These are phyloP conservation scores for Pythium myriotylum DNA, from an alignment of 352 stramenopile species.

Conservation along the genomic window DNA sequence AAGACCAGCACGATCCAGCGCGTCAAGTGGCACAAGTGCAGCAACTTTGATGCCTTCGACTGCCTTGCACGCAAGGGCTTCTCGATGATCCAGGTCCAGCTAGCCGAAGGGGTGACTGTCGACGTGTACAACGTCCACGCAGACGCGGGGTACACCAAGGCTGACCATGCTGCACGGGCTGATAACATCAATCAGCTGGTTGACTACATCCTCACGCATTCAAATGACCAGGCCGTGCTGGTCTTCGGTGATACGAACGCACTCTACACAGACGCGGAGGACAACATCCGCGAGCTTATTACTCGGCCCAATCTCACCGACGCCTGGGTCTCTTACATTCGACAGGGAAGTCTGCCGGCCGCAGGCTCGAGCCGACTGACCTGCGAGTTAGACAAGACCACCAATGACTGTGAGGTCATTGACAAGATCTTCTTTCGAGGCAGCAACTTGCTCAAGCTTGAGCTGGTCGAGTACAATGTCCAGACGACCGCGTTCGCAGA, in stretches of 20 bases:
- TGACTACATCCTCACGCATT: constrained; percentile 42
- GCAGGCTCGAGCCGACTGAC: constrained; percentile 38
- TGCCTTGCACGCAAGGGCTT: constrained; percentile 60
- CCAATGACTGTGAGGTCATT: constrained; percentile 53
- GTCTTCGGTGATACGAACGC: constrained; percentile 62
- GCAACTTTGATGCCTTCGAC: constrained; percentile 40
- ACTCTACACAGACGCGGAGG: constrained; percentile 44
- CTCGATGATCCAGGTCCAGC: constrained; percentile 39
- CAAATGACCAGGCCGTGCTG: constrained; percentile 41
- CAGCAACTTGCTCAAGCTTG: constrained; percentile 31
- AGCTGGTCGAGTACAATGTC: constrained; percentile 44
- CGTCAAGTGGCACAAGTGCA: constrained; percentile 45
- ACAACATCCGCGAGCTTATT: constrained; percentile 44
- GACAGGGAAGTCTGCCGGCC: constrained; percentile 33
- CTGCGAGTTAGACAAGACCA: constrained; percentile 38
- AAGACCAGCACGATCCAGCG: constrained; percentile 37
- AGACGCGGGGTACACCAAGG: constrained; percentile 32
- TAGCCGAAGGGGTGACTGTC: constrained; percentile 40
- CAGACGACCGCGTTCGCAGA: constrained; percentile 45
- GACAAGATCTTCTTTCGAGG: constrained; percentile 68
- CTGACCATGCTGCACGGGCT: constrained; percentile 33
- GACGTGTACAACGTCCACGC: constrained; percentile 56
- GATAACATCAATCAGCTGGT: constrained; percentile 46
- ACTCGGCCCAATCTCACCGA: constrained; percentile 36
- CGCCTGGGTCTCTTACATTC: constrained; percentile 45